Conservation (phyloP, 495 filamentous ascomycete species). For the Parachaetomium inaequale region DNA sequence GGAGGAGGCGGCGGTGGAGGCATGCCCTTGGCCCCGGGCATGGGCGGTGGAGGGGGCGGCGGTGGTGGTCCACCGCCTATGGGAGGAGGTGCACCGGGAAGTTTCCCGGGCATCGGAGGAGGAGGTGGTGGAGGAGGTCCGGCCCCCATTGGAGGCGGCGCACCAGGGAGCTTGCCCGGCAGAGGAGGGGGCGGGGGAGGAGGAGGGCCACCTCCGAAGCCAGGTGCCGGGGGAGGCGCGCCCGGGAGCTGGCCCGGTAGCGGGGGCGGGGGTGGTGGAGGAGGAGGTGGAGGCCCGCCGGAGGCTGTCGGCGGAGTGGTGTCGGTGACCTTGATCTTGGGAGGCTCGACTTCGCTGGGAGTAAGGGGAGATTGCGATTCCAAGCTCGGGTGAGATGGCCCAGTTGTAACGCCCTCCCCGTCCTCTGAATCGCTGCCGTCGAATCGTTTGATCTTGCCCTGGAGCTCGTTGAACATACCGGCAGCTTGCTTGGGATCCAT, state of each 20-base stretch:
- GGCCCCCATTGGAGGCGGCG: slow-evolving; percentile 47
- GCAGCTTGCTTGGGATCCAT: slow-evolving; percentile 69
- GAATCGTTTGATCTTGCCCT: slow-evolving; percentile 67
- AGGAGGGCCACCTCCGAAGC: slow-evolving; percentile 13
- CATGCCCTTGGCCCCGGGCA: slow-evolving; percentile 38
- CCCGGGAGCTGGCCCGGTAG: slow-evolving; percentile 37
- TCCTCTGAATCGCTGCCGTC: slow-evolving; percentile 72
- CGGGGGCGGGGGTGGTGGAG: slow-evolving; percentile 38
- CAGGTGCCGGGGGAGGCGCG: slow-evolving; percentile 49
- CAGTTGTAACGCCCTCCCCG: slow-evolving; percentile 69
- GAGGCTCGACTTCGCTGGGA: slow-evolving; percentile 57
- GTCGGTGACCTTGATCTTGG: slow-evolving; percentile 45
- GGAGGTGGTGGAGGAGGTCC: slow-evolving; percentile 30
- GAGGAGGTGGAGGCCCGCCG: slow-evolving; percentile 31
- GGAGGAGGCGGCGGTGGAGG: slow-evolving; percentile 52
- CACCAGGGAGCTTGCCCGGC: slow-evolving; percentile 30
- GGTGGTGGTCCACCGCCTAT: slow-evolving; percentile 35
- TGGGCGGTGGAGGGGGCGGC: slow-evolving; percentile 43
- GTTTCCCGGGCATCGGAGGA: slow-evolving; percentile 47
- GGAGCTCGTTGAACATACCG: slow-evolving; percentile 76
- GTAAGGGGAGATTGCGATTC: slow-evolving; percentile 69
- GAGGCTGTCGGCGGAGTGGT: slow-evolving; percentile 40
- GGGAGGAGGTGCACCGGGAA: slow-evolving; percentile 51
- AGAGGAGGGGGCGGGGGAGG: slow-evolving; percentile 38
- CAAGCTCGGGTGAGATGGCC: slow-evolving; percentile 70